Base-by-base conservation (phyloP, 164 flowering plant species). In the Vitis riparia region DNA sequence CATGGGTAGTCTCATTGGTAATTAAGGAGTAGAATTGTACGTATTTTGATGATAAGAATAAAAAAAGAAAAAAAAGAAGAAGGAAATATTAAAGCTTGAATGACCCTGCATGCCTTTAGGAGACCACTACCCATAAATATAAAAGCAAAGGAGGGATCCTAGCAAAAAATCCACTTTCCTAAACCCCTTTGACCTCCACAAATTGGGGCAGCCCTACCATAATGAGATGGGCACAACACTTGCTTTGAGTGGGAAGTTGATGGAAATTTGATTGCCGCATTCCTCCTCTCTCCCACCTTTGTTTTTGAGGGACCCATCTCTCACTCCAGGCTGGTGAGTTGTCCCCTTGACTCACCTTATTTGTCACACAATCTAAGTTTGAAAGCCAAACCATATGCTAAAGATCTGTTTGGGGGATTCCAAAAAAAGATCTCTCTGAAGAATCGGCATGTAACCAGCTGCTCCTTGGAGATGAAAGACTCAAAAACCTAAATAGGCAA, bases 101-200 rank as follows among this genome's bases (percentile, higher is more conserved):
- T 56, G 71, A 77, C 53, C 57, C 1, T 75, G 81, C 71, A 75
- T 68, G 74, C 60, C 55, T 75, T 69, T 73, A 59, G 81, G 77
- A 81, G 79, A 73, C 75, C 74, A 69, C 49, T 57, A 52, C 68
- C 66, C 76, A 65, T 73, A n/a, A 59, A 55, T 5, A 49, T 2
- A 73, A 51, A 67, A 71, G 52, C 9, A 49, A 55, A 23, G 56
- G 65, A 29, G 68, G 62, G 48, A 65, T 56, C 67, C 72, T 49
- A 49, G 49, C 72, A 59, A 71, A 73, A 65, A 73, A 65, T 61
- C 75, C 79, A 70, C 77, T 76, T 76, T 73, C 72, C 30, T 51
- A 51, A 8, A 58, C 15, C 63, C 64, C 70, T 76, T 81, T 78
- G 81, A 78, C 78, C 77, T 74, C 74, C 76, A 71, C 79, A 51